These are phyloP conservation scores for Udeniomyces megalosporus DNA, from an alignment of 768 basidiomycete species.

Conservation along the genomic window DNA sequence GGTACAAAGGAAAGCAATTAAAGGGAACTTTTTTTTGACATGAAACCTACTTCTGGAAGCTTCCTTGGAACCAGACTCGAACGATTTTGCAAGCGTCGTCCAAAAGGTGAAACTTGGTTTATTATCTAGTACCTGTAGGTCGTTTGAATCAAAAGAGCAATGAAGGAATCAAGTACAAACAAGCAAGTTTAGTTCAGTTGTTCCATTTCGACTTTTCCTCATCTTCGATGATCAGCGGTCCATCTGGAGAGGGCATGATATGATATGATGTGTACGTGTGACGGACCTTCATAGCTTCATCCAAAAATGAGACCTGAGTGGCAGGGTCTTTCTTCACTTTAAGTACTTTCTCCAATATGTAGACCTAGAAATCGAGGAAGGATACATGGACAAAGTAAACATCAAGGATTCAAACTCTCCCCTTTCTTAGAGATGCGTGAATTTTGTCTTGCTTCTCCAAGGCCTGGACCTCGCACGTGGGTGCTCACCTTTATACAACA, in stretches of 20 bases:
- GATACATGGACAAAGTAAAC: neutral
- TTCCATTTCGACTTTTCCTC: no score
- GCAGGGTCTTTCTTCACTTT: slow-evolving; percentile 68
- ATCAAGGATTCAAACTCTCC: no score
- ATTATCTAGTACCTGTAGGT: slow-evolving; percentile 56
- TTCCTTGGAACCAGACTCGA: slow-evolving; percentile 71
- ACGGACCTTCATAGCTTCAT: slow-evolving; percentile 78
- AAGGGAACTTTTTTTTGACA: no score
- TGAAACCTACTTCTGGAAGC: slow-evolving; percentile 47
- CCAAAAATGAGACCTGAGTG: slow-evolving; percentile 64
- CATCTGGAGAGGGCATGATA: slow-evolving; percentile 1
- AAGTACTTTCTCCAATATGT: slow-evolving; percentile 85
- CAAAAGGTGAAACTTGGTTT: slow-evolving; percentile 86
- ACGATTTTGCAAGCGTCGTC: slow-evolving; percentile 57
- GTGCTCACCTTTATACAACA: slow-evolving; percentile 81
- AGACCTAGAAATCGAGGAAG: slow-evolving; percentile 42
- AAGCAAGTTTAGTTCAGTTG: no score
- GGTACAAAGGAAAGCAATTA: no score
- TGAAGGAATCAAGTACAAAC: neutral
- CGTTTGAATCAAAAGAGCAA: no score
- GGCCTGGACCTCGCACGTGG: no score
- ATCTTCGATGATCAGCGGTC: no score
- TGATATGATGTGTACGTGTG: neutral
- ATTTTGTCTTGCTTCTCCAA: no score
- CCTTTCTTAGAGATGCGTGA: no score